Evolutionary conservation across 768 basidiomycete species (phyloP), one percentile per base, ranked within the genome.

Genomic region (Naganishia randhawae): DNA sequence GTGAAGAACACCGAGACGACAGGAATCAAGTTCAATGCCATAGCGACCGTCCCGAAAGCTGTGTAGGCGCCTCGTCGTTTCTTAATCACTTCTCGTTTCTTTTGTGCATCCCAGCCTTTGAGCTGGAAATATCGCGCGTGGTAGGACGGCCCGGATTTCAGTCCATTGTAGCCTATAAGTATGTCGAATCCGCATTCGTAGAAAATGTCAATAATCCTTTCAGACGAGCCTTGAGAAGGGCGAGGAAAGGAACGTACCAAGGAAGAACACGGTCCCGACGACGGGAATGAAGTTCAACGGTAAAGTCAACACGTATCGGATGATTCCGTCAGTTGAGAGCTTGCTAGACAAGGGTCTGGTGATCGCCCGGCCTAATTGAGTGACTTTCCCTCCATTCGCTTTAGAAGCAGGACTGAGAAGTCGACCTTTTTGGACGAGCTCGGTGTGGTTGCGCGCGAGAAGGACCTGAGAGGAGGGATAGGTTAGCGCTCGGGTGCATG

Each of bases 71-170:
- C 86, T 67, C 83, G 77, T 50, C 82, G 81, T 69, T 83, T 77
- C 61, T 83, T 73, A 25, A 88, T 82, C 69, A 84, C 84, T 11
- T 79, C 77, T 25, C 83, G 75, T 39, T 83, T 81, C 67, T 84
- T 82, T 17, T 75, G 65, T 32, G 81, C 80, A 73, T 82, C 81
- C 69, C 84, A 82, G 0, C 83, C 83, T 77, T 88, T 88, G 54
- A 89, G 82, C 78, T 87, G 85, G 81, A 89, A 90, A 77, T 88
- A 90, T 48, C 87, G 83, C 8, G 83, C 74, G 77, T 88, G 86
- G 79, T 84, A 87, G 9, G 82, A 78, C 0, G 87, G 86, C 2
- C 88, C 88, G 29, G 76, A 68, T 69, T 79, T 79, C 63, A 72
- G 70, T 29, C 77, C 76, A 66, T 76, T 76, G 65, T 69, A 75